phyloP scores from a whole-genome alignment of 495 filamentous ascomycete species.

The Bryoglossum gracile region DNA sequence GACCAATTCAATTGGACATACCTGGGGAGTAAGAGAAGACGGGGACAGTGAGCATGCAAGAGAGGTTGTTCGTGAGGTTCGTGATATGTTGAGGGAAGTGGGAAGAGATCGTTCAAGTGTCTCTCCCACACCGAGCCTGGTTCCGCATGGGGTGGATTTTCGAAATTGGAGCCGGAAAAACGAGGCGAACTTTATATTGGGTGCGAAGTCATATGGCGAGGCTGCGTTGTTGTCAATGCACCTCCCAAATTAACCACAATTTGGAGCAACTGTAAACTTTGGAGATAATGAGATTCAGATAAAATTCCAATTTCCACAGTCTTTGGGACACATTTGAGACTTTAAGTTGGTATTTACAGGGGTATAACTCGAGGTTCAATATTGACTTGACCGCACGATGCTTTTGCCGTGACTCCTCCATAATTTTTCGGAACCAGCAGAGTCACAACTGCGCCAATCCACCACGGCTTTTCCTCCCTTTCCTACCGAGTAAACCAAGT shows the following conservation, averaged over 20 bases:
- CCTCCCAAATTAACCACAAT: no score
- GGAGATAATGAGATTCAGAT: no score
- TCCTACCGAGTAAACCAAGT: not conserved
- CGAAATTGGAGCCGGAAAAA: no score
- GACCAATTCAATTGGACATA: constrained; percentile 20
- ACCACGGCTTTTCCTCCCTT: not conserved
- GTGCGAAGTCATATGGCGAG: no score
- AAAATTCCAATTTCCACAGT: no score
- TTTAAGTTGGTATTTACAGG: not conserved
- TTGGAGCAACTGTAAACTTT: no score
- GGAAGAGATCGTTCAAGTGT: constrained; percentile 3
- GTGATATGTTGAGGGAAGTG: constrained; percentile 1
- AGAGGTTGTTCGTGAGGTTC: not conserved
- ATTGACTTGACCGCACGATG: no score
- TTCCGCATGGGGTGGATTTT: no score
- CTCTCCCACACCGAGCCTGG: constrained; percentile 1
- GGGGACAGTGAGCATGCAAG: not conserved
- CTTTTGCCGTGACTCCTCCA: constrained; percentile 1
- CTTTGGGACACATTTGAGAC: not conserved
- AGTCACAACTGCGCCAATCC: constrained; percentile 18
- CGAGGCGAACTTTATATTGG: no score
- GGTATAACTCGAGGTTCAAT: not conserved
- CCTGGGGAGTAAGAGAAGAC: constrained; percentile 11
- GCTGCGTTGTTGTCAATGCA: no score
- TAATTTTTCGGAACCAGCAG: constrained; percentile 5